Conservation (phyloP, 2,329 filamentous ascomycete species). For the Talaromyces sp. region DNA sequence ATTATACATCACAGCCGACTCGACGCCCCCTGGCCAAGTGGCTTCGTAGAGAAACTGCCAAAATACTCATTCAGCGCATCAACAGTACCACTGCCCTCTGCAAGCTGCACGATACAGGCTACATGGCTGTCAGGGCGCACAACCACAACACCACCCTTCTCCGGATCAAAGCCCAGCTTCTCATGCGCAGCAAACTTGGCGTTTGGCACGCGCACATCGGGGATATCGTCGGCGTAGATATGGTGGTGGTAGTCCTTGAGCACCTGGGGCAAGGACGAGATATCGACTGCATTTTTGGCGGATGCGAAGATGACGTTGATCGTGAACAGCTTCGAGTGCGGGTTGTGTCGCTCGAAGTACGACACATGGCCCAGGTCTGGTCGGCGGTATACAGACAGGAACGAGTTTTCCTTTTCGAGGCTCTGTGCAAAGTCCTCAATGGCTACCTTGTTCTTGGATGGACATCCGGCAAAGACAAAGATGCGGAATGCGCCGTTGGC, state of each 20-base stretch:
- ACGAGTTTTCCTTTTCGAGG: conserved; percentile 62
- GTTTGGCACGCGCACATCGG: conserved; percentile 64
- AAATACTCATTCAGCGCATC: conserved; percentile 84
- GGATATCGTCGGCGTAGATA: conserved; percentile 79
- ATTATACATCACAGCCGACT: conserved; percentile 26
- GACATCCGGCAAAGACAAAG: conserved; percentile 76
- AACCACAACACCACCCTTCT: conserved; percentile 72
- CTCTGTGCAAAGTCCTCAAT: conserved; percentile 65
- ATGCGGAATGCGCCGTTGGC: conserved; percentile 83
- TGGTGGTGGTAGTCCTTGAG: conserved; percentile 74
- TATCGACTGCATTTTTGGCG: conserved; percentile 64
- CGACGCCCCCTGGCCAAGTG: conserved; percentile 27
- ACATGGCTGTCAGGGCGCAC: conserved; percentile 86
- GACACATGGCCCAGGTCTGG: conserved; percentile 58
- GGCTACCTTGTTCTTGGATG: conserved; percentile 55
- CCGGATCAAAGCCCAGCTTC: conserved; percentile 75
- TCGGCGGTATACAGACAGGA: conserved; percentile 64
- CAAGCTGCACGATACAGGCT: conserved; percentile 66
- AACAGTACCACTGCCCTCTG: conserved; percentile 71
- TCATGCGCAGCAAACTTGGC: conserved; percentile 72
- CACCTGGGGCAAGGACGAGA: conserved; percentile 64
- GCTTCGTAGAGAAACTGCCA: conserved; percentile 62
- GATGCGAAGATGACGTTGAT: conserved; percentile 70
- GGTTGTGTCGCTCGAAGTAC: conserved; percentile 77
- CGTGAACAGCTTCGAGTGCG: conserved; percentile 77